Base-by-base conservation (phyloP, 495 filamentous ascomycete genomes). In the Talaromyces borbonicus region DNA sequence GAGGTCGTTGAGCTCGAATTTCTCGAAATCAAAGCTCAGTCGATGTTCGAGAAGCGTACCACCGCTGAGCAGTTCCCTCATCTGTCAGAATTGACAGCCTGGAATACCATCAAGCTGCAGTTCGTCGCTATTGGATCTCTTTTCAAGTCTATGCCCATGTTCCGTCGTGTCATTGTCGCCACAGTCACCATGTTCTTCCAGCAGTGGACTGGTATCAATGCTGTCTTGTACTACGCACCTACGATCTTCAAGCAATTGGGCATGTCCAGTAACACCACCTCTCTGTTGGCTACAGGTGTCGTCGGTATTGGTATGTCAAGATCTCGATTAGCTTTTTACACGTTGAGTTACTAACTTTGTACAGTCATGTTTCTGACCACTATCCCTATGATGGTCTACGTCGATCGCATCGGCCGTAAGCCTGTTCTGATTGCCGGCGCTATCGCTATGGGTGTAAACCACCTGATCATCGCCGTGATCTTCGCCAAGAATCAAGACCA, bases 1-100 rank as follows among this genome's bases (percentile, higher is more conserved):
- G 78, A 84, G 56, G 74, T 85, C 0, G 74, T 90, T 50, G 79
- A 81, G 60, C 69, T 88, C 11, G 85, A 88, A 56, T 87, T 79
- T 58, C 71, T 84, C 27, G 85, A 89, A 57, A 88, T 90, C 64
- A 83, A 83, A 58, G 81, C 84, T 0, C 81, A 86, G 56, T 76
- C 75, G 2, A 62, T 78, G 16, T 89, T 88, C 52, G 84, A 88
- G 63, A 83, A 85, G 62, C 75, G 78, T 31, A 80, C 74, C 8
- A 66, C 79, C 4, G 75, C 77, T 1, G 79, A 80, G 53, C 70
- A 82, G 27, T 90, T 83, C 64, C 84, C 84, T 12, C 59, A 82
- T 22, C 63, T 85, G 19, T 65, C 66, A 3, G 74, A 79, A 44
- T 70, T 67, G 45, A 83, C 74, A 1, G 59, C 71, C 4, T 72